These are phyloP conservation scores for Wickerhamomyces strasburgensis DNA, from an alignment of 805 yeast species.

Conservation along the genomic window DNA sequence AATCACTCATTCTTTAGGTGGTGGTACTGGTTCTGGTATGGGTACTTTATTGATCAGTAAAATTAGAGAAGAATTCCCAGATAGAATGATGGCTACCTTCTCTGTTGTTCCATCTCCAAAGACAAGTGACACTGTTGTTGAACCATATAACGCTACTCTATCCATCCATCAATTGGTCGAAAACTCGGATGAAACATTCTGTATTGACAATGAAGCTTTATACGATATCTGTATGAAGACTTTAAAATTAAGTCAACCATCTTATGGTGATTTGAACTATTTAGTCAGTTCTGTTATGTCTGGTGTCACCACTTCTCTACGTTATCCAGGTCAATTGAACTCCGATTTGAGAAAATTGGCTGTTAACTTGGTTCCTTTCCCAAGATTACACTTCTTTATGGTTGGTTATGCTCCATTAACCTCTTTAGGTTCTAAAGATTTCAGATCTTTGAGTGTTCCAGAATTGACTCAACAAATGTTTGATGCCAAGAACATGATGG, in stretches of 20 bases:
- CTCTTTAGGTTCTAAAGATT: slow-evolving; percentile 85
- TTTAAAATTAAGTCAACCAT: slow-evolving; percentile 87
- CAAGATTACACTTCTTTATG: slow-evolving; percentile 98
- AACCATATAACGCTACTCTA: slow-evolving; percentile 95
- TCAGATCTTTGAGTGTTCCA: slow-evolving; percentile 90
- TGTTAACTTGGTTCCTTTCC: slow-evolving; percentile 97
- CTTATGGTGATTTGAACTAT: slow-evolving; percentile 78
- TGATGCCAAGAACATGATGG: slow-evolving; percentile 98
- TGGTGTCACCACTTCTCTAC: slow-evolving; percentile 93
- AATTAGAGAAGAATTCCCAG: slow-evolving; percentile 88
- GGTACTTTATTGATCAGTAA: slow-evolving; percentile 92
- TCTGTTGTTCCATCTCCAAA: slow-evolving; percentile 99
- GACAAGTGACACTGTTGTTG: slow-evolving; percentile 94
- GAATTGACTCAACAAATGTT: slow-evolving; percentile 97
- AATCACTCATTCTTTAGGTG: slow-evolving; percentile 96
- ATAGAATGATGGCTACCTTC: slow-evolving; percentile 94
- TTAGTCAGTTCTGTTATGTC: slow-evolving; percentile 97
- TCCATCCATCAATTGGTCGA: slow-evolving; percentile 96
- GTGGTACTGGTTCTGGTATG: slow-evolving; percentile 99
- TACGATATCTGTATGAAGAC: slow-evolving; percentile 97
- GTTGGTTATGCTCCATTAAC: slow-evolving; percentile 96
- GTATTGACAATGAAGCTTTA: slow-evolving; percentile 98
- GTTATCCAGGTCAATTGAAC: slow-evolving; percentile 95
- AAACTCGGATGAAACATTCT: slow-evolving; percentile 97
- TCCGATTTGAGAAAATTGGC: slow-evolving; percentile 98